Conservation (phyloP, 2,329 filamentous ascomycete species). For the Penicillium hesseltinei region DNA sequence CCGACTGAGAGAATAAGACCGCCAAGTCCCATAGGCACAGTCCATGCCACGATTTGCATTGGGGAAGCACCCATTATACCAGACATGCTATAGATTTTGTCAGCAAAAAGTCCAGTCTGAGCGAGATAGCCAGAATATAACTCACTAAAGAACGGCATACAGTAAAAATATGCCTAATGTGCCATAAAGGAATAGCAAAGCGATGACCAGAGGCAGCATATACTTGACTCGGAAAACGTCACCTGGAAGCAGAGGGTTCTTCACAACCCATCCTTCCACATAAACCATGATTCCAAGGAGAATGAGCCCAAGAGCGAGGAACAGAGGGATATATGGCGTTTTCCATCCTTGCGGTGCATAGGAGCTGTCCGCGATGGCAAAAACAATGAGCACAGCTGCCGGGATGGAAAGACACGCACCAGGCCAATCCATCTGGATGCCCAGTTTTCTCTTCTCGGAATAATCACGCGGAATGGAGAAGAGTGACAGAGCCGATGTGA, state of each 20-base stretch:
- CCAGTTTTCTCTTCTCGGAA: conserved; percentile 34
- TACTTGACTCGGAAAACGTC: conserved; percentile 68
- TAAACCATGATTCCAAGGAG: conserved; percentile 63
- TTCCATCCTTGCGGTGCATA: conserved; percentile 68
- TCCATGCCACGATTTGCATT: conserved; percentile 67
- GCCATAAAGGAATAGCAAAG: conserved; percentile 67
- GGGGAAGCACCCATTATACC: conserved; percentile 59
- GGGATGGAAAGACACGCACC: conserved; percentile 61
- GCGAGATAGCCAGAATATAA: background rate
- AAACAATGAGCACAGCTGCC: conserved; percentile 68
- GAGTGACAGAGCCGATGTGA: conserved; percentile 47
- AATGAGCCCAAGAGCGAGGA: conserved; percentile 62
- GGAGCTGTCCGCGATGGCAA: conserved; percentile 70
- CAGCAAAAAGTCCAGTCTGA: background rate
- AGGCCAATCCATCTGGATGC: conserved; percentile 66
- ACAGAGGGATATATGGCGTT: conserved; percentile 69
- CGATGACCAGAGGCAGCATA: conserved; percentile 62
- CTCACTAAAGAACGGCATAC: conserved; percentile 67
- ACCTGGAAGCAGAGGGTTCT: conserved; percentile 66
- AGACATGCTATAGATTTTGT: conserved; percentile 51
- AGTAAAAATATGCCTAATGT: conserved; percentile 67
- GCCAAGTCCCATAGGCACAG: conserved; percentile 64
- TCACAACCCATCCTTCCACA: conserved; percentile 68
- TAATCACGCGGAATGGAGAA: conserved; percentile 50
- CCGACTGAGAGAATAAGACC: conserved; percentile 63